Conservation (phyloP, 2,329 filamentous ascomycete species). For the Calonectria leucothoes region DNA sequence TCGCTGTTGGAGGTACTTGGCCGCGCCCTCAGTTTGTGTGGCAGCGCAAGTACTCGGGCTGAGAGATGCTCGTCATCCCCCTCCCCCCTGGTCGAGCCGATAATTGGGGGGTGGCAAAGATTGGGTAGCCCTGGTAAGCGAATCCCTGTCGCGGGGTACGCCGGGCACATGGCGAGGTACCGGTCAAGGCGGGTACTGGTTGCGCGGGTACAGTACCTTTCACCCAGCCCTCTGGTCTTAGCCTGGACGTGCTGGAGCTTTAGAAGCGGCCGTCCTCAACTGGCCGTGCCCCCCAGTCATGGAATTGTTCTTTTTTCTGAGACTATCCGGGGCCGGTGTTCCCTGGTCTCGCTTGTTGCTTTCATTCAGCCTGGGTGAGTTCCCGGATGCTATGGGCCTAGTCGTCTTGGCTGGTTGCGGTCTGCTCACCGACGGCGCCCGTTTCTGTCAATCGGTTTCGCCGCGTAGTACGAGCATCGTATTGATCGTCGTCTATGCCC, state of each 20-base stretch:
- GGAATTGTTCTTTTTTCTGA: slow-evolving; percentile 45
- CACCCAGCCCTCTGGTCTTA: slow-evolving; percentile 6
- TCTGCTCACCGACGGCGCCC: slow-evolving; percentile 20
- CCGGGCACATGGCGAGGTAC: slow-evolving; percentile 40
- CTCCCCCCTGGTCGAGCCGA: slow-evolving; percentile 8
- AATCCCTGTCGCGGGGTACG: slow-evolving; percentile 31
- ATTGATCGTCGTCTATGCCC: slow-evolving; percentile 13
- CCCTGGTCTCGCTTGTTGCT: slow-evolving; percentile 20
- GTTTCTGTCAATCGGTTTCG: slow-evolving; percentile 23
- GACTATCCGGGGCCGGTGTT: slow-evolving; percentile 28
- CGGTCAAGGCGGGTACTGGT: slow-evolving; percentile 25
- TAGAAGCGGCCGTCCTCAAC: slow-evolving; percentile 6
- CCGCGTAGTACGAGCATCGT: slow-evolving; percentile 20
- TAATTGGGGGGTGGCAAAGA: slow-evolving; percentile 29
- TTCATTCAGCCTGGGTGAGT: neutral
- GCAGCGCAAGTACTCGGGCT: slow-evolving; percentile 10
- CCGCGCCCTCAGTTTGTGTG: slow-evolving; percentile 8
- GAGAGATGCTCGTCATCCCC: slow-evolving; percentile 10
- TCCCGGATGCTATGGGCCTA: neutral
- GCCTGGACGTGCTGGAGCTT: neutral
- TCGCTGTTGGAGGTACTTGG: slow-evolving; percentile 19
- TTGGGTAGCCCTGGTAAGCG: slow-evolving; percentile 6
- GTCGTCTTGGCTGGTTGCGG: slow-evolving; percentile 5
- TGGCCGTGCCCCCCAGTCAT: slow-evolving; percentile 35
- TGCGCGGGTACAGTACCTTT: slow-evolving; percentile 28